Percentiles rank a stretch among this genome's conserved stretches.
phyloP scores from a whole-genome alignment of 257 asterid genomes.

The Rubia yunnanensis region DNA sequence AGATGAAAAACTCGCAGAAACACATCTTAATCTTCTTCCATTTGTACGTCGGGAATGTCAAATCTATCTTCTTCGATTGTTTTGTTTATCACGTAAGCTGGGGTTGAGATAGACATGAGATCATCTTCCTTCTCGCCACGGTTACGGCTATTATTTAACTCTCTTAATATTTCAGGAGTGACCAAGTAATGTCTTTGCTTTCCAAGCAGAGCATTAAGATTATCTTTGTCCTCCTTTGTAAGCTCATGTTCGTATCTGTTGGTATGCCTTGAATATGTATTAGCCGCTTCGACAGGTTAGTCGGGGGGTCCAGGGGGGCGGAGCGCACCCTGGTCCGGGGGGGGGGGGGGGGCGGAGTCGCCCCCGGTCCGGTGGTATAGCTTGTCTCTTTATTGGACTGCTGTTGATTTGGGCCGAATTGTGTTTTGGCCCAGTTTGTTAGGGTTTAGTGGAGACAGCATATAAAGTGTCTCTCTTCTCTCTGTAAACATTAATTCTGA shows the following conservation, averaged over 20 bases:
- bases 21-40: constrained; percentile 65
- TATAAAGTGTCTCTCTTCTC: too few relatives aligned
- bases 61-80: constrained; percentile 76
- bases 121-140: constrained; percentile 90
- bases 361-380: too few relatives aligned
- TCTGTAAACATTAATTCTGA: too few relatives aligned
- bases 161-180: constrained; percentile 86
- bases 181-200: constrained; percentile 75
- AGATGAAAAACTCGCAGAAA: neutral
- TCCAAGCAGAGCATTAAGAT: constrained; percentile 50
- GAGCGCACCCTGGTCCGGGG: too few relatives aligned
- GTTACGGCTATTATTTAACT: constrained; percentile 73
- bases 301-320: too few relatives aligned
- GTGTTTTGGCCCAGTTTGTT: too few relatives aligned
- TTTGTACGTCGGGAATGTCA: constrained; percentile 88
- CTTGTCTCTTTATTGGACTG: too few relatives aligned
- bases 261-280: too few relatives aligned
- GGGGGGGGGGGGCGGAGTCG: too few relatives aligned
- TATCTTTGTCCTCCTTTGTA: constrained; percentile 66
- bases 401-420: too few relatives aligned
- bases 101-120: constrained; percentile 53
- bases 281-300: too few relatives aligned
- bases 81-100: constrained; percentile 51
- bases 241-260: constrained; percentile 90
- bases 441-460: too few relatives aligned